Evolutionary conservation across 164 flowering plant species (phyloP).

Genomic region (Nelumbo lutea): DNA sequence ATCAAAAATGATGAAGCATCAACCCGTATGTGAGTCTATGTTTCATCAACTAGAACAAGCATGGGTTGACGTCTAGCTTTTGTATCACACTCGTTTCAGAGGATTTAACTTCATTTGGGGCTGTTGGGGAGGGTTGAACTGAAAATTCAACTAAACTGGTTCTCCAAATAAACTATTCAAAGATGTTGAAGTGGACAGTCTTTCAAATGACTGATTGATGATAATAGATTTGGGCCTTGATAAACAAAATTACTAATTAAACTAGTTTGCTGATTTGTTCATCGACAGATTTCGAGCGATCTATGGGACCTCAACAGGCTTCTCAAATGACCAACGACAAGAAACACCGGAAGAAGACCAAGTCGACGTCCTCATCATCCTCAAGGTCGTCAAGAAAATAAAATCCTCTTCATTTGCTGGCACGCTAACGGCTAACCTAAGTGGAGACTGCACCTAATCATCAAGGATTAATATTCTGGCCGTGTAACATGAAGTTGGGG

Average conservation of each 20-base stretch:
- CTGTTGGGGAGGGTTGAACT: too few species aligned
- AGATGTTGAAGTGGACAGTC: too few species aligned
- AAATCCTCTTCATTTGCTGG: conserved; percentile 11
- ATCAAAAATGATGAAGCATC: too few species aligned
- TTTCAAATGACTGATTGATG: too few species aligned
- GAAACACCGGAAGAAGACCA: conserved; percentile 23
- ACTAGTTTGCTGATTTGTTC: conserved; percentile 1
- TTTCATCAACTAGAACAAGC: too few species aligned
- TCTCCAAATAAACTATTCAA: too few species aligned
- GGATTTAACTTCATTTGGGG: too few species aligned
- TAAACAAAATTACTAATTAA: neutral
- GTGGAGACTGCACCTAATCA: conserved; percentile 6
- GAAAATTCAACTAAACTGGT: too few species aligned
- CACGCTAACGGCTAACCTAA: neutral
- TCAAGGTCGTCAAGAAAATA: conserved; percentile 12
- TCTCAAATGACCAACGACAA: conserved; percentile 23
- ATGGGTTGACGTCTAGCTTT: too few species aligned
- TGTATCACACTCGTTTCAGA: too few species aligned
- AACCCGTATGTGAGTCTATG: too few species aligned
- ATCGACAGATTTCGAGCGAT: conserved; percentile 29
- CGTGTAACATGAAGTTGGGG: neutral
- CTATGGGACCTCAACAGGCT: conserved; percentile 16
- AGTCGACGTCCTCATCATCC: conserved; percentile 16
- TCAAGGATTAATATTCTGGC: neutral
- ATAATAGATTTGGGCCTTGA: too few species aligned